Conservation (phyloP, 306 rosid genomes). For the Leucaena leucocephala region DNA sequence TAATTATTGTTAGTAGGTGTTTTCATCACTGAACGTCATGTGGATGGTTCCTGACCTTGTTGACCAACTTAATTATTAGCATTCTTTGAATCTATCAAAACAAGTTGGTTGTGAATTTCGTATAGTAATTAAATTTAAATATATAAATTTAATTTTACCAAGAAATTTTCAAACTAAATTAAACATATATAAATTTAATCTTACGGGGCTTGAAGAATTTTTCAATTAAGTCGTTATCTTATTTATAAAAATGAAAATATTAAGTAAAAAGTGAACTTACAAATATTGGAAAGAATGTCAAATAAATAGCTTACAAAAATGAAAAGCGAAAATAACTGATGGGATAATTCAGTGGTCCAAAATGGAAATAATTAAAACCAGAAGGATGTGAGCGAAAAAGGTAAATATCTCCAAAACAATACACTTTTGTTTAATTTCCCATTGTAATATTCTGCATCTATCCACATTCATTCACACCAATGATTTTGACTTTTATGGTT, state of each 20-base stretch:
- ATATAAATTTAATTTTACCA: no score
- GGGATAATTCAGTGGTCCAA: background rate
- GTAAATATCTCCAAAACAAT: background rate
- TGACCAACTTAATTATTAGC: background rate
- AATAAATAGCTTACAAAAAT: conserved; percentile 3
- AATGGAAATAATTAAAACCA: background rate
- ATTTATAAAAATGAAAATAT: no score
- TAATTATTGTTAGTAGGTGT: background rate
- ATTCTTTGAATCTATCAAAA: background rate
- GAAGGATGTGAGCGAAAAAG: background rate
- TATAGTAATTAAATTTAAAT: no score
- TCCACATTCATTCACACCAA: conserved; percentile 1
- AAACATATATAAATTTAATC: background rate
- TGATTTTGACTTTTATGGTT: conserved; percentile 22
- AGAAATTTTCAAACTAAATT: no score
- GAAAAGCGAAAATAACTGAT: background rate
- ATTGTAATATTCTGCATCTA: background rate
- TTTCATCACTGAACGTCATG: background rate
- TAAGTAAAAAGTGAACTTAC: background rate
- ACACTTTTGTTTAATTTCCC: background rate
- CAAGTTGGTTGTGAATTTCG: no score
- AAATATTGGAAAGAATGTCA: background rate
- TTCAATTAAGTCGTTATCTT: no score
- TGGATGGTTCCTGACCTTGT: background rate
- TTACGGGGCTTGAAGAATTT: no score